Evolutionary conservation across 2,329 filamentous ascomycete genomes (phyloP), one percentile per base, ranked within the genome.

Genomic region (Xylariomycetidae sp.): DNA sequence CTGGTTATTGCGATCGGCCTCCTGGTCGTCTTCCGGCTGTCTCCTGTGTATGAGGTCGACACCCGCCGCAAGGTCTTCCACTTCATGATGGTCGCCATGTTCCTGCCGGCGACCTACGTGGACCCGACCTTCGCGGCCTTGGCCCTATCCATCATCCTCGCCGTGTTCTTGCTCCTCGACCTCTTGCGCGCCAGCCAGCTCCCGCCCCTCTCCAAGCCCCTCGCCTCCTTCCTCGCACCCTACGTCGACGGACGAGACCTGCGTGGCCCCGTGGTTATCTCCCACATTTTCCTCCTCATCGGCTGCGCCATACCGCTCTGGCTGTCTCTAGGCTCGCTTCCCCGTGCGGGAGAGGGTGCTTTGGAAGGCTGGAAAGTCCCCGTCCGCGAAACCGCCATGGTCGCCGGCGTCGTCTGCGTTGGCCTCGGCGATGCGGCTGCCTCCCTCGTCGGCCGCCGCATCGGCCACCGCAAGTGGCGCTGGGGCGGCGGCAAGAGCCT

Each of bases 401-500:
- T 95, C 4, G 79, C 86, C 4, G 92, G 92, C 13, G 84, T 98
- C 3, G 73, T 96, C 18, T 96, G 92, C 56, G 92, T 98, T 3
- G 92, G 92, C 1, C 79, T 98, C 59, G 92, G 92, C 24, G 92
- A 98, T 53, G 89, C 92, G 0, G 92, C 90, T 0, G 92, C 92
- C 1, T 93, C 85, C 10, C 70, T 98, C 2, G 82, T 96, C 32
- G 92, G 92, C 1, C 74, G 92, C 20, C 78, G 90, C 13, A 95
- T 81, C 56, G 92, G 92, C 4, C 79, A 79, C 18, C 73, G 76
- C 20, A 96, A 95, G 65, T 98, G 92, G 92, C 73, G 89, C 16
- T 98, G 92, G 92, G 85, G 87, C 10, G 92, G 92, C 4, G 90
- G 89, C 10, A 98, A 98, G 70, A 95, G 87, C 43, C 69, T 98